phyloP scores from a whole-genome alignment of 768 basidiomycete genomes.

The Pleurotus djamor region DNA sequence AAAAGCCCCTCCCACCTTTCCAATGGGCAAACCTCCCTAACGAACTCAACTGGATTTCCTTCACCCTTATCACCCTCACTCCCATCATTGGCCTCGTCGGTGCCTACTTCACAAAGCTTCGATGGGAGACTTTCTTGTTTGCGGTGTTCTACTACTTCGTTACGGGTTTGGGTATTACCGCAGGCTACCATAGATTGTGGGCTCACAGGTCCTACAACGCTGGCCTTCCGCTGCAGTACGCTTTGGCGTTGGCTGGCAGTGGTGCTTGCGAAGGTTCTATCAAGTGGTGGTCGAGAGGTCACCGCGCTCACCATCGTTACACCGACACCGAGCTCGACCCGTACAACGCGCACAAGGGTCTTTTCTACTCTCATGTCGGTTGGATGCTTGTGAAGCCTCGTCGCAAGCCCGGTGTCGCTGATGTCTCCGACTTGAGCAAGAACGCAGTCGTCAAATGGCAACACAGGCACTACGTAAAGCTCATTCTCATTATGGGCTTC shows the following conservation, averaged over 20 bases:
- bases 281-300: conserved; percentile 97
- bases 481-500: conserved; percentile 3
- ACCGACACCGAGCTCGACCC: conserved; percentile 97
- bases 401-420: conserved; percentile 84
- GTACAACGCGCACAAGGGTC: conserved; percentile 88
- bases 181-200: conserved; percentile 96
- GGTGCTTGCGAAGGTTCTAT: conserved; percentile 96
- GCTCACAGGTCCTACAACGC: conserved; percentile 96
- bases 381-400: conserved; percentile 95
- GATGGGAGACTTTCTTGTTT: conserved; percentile 70
- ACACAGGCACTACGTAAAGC: conserved; percentile 62
- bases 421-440: conserved; percentile 81
- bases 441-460: conserved; percentile 84
- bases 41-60: conserved; percentile 78
- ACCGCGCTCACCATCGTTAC: conserved; percentile 95
- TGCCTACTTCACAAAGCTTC: conserved; percentile 58
- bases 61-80: conserved; percentile 68
- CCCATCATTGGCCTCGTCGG: conserved; percentile 78
- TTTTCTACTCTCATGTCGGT: conserved; percentile 83
- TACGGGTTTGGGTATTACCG: conserved; percentile 82
- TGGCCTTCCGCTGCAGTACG: conserved; percentile 81
- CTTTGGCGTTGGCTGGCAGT: conserved; percentile 79
- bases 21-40: conserved; percentile 52
- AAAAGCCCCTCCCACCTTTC: conserved; percentile 69
- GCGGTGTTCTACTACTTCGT: conserved; percentile 34